Percentiles rank a stretch among this genome's conserved stretches.
Evolutionary conservation across 2,329 filamentous ascomycete species (phyloP).

Genomic region (Colletotrichum chrysophilum): DNA sequence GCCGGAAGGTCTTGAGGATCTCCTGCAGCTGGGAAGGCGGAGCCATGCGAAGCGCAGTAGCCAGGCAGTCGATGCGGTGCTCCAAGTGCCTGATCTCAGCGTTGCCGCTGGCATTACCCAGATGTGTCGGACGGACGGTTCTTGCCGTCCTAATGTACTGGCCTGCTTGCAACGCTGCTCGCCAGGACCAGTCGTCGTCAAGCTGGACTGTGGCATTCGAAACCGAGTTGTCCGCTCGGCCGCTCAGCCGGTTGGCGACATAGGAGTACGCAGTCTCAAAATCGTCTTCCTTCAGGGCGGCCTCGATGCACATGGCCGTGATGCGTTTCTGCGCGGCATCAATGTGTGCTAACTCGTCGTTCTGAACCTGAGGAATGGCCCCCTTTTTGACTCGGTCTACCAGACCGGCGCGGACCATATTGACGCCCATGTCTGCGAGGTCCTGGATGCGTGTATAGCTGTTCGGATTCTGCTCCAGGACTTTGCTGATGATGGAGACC

Average conservation of each 20-base stretch:
- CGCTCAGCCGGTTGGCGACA: slow-evolving; percentile 71
- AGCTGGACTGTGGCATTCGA: slow-evolving; percentile 28
- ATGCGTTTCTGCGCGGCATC: slow-evolving; percentile 65
- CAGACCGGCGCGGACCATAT: slow-evolving; percentile 68
- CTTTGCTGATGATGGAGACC: slow-evolving; percentile 72
- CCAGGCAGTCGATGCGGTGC: slow-evolving; percentile 81
- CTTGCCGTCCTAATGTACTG: slow-evolving; percentile 67
- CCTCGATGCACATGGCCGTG: slow-evolving; percentile 80
- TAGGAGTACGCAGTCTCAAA: slow-evolving; percentile 90
- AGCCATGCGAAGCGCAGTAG: slow-evolving; percentile 76
- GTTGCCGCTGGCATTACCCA: slow-evolving; percentile 65
- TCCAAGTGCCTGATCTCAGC: slow-evolving; percentile 74
- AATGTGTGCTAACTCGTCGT: slow-evolving; percentile 30
- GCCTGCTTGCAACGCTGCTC: slow-evolving; percentile 78
- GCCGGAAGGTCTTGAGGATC: slow-evolving; percentile 75
- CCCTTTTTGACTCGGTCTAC: slow-evolving; percentile 35
- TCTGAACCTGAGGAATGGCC: slow-evolving; percentile 24
- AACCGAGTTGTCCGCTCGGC: slow-evolving; percentile 28
- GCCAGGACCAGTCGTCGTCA: slow-evolving; percentile 75
- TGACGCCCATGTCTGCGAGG: slow-evolving; percentile 70
- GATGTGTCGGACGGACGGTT: slow-evolving; percentile 62
- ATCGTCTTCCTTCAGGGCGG: slow-evolving; percentile 76
- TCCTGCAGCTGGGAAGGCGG: slow-evolving; percentile 74
- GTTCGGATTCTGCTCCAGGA: slow-evolving; percentile 76
- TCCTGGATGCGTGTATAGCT: slow-evolving; percentile 79